Base-by-base conservation (phyloP, 257 asterid species). In the Marsdenia floribunda region DNA sequence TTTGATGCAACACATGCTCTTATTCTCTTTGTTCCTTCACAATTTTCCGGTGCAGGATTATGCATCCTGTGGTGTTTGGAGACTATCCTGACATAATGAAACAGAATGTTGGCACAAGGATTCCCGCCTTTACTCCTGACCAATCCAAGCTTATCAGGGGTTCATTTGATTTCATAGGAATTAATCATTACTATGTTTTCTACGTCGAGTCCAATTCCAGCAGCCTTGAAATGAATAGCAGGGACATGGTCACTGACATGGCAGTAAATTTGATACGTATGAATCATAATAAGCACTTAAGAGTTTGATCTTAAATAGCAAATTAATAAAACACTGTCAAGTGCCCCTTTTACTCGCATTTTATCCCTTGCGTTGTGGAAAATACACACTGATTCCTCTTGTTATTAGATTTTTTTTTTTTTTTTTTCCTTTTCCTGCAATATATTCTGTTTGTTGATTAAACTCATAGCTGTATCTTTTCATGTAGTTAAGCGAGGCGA, bases 71-170 rank as follows among this genome's bases (percentile, higher is more conserved):
- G 68, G 64, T 85, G 2, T 86, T 76, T 71, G 96, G 92, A 61
- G 91, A 87, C 82, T 90, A 90, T 80, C 96, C 92, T 6, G 87
- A 83, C n/a, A 53, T 67, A 70, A 33, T 90, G 38, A 90, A 84
- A 80, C 78, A 84, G 73, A 80, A 79, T 42, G 93, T 76, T 16
- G 79, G 82, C 63, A 4, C 82, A 64, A 86, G 93, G 76, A 75
- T 90, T 42, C 93, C 96, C 24, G 78, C 75, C 76, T 82, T 90
- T 78, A 85, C 88, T 26, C 59, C 68, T 44, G 47, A 71, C 5
- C 88, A 90, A 75, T 83, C 84, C 6, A 77, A 82, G 75, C 85
- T 80, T 75, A 71, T 88, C 7, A 87, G 85, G 84, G 92, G 88
- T 64, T 86, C 94, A 11, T 26, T 70, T 53, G 96, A 90, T 73